Conservation (phyloP, 1,284 basidiomycete species). For the Mycosarcoma maydis region DNA sequence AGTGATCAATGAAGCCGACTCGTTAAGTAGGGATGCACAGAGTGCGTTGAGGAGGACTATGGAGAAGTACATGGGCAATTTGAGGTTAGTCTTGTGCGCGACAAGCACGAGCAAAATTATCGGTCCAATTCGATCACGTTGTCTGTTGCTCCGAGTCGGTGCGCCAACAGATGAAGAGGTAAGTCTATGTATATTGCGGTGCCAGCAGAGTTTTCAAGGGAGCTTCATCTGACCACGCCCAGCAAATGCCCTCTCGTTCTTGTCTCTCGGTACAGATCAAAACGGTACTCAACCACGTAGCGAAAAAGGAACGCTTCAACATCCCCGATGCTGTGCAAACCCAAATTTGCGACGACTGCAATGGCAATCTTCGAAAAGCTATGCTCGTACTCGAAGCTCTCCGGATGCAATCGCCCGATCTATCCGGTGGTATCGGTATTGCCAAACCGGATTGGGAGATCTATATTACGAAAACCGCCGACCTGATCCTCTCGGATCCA, state of each 20-base stretch:
- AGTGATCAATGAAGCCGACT: constrained; percentile 97
- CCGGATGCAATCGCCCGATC: constrained; percentile 74
- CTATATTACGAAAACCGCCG: constrained; percentile 94
- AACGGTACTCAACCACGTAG: constrained; percentile 79
- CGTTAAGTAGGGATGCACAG: constrained; percentile 92
- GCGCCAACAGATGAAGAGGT: constrained; percentile 80
- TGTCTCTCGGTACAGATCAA: constrained; percentile 74
- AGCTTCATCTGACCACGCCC: no score
- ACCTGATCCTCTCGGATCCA: constrained; percentile 90
- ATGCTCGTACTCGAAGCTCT: constrained; percentile 93
- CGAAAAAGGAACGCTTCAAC: constrained; percentile 81
- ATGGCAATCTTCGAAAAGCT: constrained; percentile 93
- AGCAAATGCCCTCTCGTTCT: no score
- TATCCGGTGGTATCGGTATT: constrained; percentile 75
- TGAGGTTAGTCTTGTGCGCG: constrained; percentile 97
- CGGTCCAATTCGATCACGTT: constrained; percentile 94
- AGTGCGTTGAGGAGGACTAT: constrained; percentile 95
- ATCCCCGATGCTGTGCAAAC: constrained; percentile 79
- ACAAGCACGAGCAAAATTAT: constrained; percentile 96
- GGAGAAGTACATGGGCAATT: constrained; percentile 97
- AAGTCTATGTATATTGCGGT: no score
- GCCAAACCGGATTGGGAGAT: constrained; percentile 98
- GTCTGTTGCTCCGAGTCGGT: constrained; percentile 90
- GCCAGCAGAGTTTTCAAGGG: no score
- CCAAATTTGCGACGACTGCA: constrained; percentile 81